These are phyloP conservation scores for Aureobasidium sp. DNA, from an alignment of 2,329 filamentous ascomycete genomes.

Conservation along the genomic window DNA sequence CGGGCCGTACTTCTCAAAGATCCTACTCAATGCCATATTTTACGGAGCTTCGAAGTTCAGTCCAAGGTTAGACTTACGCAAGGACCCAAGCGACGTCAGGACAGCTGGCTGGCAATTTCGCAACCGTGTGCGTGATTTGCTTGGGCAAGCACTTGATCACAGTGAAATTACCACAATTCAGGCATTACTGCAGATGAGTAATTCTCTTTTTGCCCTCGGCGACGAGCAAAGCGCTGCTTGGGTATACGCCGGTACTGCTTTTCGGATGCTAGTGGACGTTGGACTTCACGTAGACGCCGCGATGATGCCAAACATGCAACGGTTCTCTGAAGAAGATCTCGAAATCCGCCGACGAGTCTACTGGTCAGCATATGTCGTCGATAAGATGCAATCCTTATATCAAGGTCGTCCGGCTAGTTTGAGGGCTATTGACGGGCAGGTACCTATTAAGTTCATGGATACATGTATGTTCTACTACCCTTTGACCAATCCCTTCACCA, in stretches of 20 bases:
- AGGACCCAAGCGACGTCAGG: constrained; percentile 39
- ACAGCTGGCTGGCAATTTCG: constrained; percentile 46
- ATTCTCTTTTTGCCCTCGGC: constrained; percentile 45
- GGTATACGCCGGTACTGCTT: constrained; percentile 52
- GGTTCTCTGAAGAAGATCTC: constrained; percentile 40
- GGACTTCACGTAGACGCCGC: constrained; percentile 44
- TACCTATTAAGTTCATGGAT: constrained; percentile 44
- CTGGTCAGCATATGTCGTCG: constrained; percentile 41
- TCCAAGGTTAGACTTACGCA: constrained; percentile 39
- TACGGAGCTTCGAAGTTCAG: constrained; percentile 44
- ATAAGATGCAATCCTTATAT: constrained; percentile 51
- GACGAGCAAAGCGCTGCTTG: constrained; percentile 49
- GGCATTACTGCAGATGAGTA: constrained; percentile 47
- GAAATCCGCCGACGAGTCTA: constrained; percentile 41
- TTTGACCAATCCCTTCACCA: too few relatives aligned
- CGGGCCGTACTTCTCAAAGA: constrained; percentile 51
- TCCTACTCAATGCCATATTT: constrained; percentile 50
- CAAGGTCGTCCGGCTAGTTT: constrained; percentile 47
- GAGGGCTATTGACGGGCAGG: constrained; percentile 40
- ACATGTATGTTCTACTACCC: constrained; percentile 24
- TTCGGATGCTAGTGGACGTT: constrained; percentile 50
- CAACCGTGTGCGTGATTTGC: constrained; percentile 40
- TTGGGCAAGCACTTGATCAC: constrained; percentile 41
- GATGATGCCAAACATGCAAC: constrained; percentile 26
- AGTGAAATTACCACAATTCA: constrained; percentile 51